phyloP scores from a whole-genome alignment of 495 filamentous ascomycete genomes.

The Trichoderma erinaceum region DNA sequence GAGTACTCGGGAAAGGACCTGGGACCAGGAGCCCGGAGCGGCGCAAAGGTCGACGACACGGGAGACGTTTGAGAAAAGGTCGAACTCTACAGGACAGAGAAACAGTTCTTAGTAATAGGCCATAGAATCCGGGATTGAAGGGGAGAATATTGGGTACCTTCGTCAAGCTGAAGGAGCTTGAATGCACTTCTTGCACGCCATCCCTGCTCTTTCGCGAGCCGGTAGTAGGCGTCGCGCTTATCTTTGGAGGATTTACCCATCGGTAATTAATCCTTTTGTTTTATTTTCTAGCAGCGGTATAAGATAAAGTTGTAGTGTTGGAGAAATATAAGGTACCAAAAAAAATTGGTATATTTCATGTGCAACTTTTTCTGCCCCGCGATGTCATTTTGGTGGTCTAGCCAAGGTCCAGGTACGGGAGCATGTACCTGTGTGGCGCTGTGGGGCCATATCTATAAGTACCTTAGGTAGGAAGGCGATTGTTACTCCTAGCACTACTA shows the following conservation, averaged over 20 bases:
- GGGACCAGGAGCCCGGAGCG: conserved; percentile 92
- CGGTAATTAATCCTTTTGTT: neutral
- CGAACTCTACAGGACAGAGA: conserved; percentile 59
- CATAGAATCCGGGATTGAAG: neutral
- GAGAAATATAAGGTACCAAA: neutral
- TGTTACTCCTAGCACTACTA: neutral
- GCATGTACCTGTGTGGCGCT: neutral
- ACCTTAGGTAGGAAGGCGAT: neutral
- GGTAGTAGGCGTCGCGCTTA: conserved; percentile 96
- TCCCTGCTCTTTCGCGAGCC: conserved; percentile 95
- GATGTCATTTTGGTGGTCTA: conserved; percentile 7
- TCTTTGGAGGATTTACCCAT: conserved; percentile 99
- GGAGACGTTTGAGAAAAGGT: conserved; percentile 81
- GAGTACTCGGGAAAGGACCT: conserved; percentile 85
- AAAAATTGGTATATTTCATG: neutral
- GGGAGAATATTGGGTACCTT: conserved; percentile 37
- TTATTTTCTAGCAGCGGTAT: neutral
- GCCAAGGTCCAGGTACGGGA: neutral
- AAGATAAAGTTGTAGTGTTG: neutral
- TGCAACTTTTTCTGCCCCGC: conserved; percentile 13
- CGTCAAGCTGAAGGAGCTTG: conserved; percentile 93
- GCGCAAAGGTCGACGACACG: conserved; percentile 95
- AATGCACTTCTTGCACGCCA: conserved; percentile 95
- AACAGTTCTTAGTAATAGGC: neutral
- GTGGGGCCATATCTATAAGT: neutral